Evolutionary conservation across 345 rosid genomes (phyloP).

Genomic region (Boechera divaricarpa): DNA sequence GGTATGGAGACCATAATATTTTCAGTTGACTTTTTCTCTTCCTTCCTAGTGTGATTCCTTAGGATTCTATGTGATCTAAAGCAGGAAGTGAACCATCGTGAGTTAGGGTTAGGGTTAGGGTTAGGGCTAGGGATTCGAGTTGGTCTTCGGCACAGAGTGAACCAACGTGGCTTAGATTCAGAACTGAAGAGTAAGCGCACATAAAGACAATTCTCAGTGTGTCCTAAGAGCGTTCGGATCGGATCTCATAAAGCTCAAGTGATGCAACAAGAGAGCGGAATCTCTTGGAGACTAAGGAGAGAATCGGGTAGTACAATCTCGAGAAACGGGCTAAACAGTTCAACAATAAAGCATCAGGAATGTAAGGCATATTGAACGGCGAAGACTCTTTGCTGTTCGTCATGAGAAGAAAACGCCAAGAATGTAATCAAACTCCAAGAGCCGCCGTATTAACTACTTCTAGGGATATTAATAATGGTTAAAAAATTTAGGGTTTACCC

Average conservation of each 20-base stretch:
- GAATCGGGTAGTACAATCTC: conserved; percentile 3
- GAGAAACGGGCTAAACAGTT: conserved; percentile 7
- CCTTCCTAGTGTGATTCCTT: not conserved
- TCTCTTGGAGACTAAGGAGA: conserved; percentile 24
- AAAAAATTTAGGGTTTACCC: no score
- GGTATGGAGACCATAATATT: not conserved
- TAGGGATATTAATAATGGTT: no score
- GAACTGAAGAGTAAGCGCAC: not conserved
- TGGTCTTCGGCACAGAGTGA: not conserved
- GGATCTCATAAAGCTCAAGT: not conserved
- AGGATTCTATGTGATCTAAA: not conserved
- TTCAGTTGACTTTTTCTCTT: conserved; percentile 1
- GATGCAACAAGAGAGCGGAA: conserved; percentile 6
- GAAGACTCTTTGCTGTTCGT: not conserved
- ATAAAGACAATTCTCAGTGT: conserved; percentile 17
- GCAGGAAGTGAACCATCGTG: not conserved
- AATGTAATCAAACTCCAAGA: no score
- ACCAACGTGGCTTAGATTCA: not conserved
- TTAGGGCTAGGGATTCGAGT: not conserved
- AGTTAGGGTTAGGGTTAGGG: not conserved
- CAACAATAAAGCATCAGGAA: conserved; percentile 9
- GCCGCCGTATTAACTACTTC: no score
- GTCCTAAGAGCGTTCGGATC: not conserved
- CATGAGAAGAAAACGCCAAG: not conserved
- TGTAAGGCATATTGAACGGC: not conserved